Base-by-base conservation (phyloP, 2,329 filamentous ascomycete genomes). In the Endothia cerciana region DNA sequence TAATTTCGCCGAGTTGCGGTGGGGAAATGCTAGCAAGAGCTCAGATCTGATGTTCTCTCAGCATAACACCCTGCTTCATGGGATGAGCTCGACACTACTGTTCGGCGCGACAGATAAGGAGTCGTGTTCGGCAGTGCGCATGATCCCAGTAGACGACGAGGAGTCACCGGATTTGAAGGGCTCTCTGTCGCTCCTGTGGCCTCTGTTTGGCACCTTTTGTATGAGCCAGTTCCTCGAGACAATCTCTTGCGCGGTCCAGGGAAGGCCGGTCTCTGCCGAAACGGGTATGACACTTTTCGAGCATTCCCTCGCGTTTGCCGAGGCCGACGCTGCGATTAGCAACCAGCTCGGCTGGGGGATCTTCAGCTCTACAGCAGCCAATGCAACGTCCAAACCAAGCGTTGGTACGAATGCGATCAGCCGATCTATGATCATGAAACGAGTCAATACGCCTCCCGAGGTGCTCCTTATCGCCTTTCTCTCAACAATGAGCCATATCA, bases 211-310 rank as follows among this genome's bases (percentile, higher is more conserved):
- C 49, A 89, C 87, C 0, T 83, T 89, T 49, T 89, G 87, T 66
- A 74, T 91, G 1, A 94, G 93, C 71, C 92, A 97, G 74, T 94
- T 98, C 71, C 80, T 97, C 25, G 95, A 98, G 77, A 95, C 92
- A 0, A 80, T 98, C 11, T 90, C 91, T 4, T 97, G 93, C 76
- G 92, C 94, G 11, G 85, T 98, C 7, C 93, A 97, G 76, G 94
- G 94, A 40, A 88, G 91, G 2, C 86, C 88, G 2, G 86, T 92
- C 0, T 87, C 91, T 69, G 90, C 92, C 0, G 95, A 98, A 78
- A 96, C 93, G 1, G 94, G 93, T 22, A 97, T 98, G 92, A 97
- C 94, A 0, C 86, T 97, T 2, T 97, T 98, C 73, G 95, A 99
- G 75, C 94, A 97, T 74, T 97, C 94, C 0, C 83, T 99, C 10